Base-by-base conservation (phyloP, 2,329 filamentous ascomycete species). In the Ceratocystis huliohia region DNA sequence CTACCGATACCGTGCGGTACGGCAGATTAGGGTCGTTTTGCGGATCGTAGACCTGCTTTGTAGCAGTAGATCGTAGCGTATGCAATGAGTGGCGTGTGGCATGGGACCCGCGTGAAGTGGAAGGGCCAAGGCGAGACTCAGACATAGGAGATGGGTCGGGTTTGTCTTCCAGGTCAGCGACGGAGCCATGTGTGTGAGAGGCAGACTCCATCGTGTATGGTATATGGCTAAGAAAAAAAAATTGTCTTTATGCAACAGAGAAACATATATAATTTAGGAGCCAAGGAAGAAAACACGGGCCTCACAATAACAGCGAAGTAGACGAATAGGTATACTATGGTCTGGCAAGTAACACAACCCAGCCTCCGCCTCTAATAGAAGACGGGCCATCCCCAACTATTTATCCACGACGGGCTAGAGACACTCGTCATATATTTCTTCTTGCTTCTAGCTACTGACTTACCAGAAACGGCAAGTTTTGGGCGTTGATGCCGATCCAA, bases 1-100 rank as follows among this genome's bases (percentile, higher is more conserved):
- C 74, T 65, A 79, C 77, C 69, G 77, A 84, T 33, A 90, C 77
- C 17, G 84, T 86, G 69, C 86, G 83, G 71, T 84, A 84, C 1
- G 87, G 87, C 0, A 90, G 79, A 71, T 88, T 79, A 63, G 80
- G 71, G 70, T 82, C 80, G 62, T 78, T 72, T 30, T 75, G 70
- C 6, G 77, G 77, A 68, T 79, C 76, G 56, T 72, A 71, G 10
- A 69, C 62, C 67, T 78, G 76, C 67, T 78, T 78, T 57, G 53
- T 68, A 25, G 64, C 48, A 33, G 67, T 66, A 44, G 72, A 72
- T 30, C 63, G 63, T 28, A 67, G 63, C 7, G 28, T 71, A 68
- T 61, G 61, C 6, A 44, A 56, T 8, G 28, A 71, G 68, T 48
- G 61, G 25, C 48, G 62, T 2, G 66, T 64, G 41, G 64, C 48